A percentile compares a stretch with the other conserved stretches of the same genome.
Evolutionary conservation across 257 asterid species (phyloP).

Genomic region (Solanum clarkiae): DNA sequence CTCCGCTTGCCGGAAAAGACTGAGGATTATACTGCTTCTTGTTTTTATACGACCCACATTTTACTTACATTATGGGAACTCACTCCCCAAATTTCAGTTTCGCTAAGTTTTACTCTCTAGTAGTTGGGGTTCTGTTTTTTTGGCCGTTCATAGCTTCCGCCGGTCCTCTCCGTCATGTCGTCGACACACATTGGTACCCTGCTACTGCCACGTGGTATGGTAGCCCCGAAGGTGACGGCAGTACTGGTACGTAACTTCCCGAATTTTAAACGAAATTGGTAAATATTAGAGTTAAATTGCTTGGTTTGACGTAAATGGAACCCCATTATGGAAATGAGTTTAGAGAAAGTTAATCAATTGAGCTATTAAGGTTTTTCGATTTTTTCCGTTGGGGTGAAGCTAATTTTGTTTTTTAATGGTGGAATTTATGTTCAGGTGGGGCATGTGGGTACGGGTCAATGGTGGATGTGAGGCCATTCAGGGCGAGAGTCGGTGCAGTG

Average conservation of each 20-base stretch:
- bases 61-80: conserved; percentile 23
- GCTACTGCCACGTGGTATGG: conserved; percentile 99
- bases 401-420: not conserved
- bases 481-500: conserved; percentile 94
- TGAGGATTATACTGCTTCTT: not conserved
- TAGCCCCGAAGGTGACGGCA: conserved; percentile 97
- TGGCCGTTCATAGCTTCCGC: conserved; percentile 5
- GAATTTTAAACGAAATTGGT: not conserved
- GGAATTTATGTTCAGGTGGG: conserved; percentile 30
- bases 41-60: not conserved
- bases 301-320: not conserved
- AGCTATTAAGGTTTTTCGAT: not conserved
- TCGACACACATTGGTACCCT: conserved; percentile 47
- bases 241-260: conserved; percentile 29
- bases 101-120: not conserved
- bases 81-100: not conserved
- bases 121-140: not conserved
- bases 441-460: conserved; percentile 92
- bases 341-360: not conserved
- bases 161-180: conserved; percentile 12
- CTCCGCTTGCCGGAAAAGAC: conserved; percentile 35
- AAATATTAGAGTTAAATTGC: not conserved
- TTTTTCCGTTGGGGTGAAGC: not conserved
- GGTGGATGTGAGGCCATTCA: conserved; percentile 89
- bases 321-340: not conserved